Evolutionary conservation across 2,329 filamentous ascomycete genomes (phyloP), one percentile per base, ranked within the genome.

Genomic region (Davidsoniella australis): DNA sequence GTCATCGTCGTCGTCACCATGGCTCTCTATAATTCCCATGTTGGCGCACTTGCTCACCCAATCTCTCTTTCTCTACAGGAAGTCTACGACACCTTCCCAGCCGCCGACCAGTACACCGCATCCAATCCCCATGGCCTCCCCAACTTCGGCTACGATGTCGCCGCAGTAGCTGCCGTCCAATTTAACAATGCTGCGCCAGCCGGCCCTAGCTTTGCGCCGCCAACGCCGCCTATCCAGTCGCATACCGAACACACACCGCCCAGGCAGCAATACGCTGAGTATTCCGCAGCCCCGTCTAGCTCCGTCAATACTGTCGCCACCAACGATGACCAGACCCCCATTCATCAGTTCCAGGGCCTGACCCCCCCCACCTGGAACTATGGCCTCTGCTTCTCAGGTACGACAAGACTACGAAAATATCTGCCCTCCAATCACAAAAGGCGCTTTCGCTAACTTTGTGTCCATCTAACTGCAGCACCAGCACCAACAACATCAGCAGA

Each of bases 321-420:
- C 29, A 17, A 23, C n/a, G 39, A 40, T 4, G 40, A 43, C 20
- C 45, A 42, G 14, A 39, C 39, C 12, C 24, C 48, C 3, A 18
- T 50, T 14, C 20, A 41, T 14, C 33, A 37, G 20, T 50, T 51
- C 57, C 57, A 45, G 55, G 58, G 50, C 58, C 59, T 50, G 57
- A 47, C 47, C 55, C 55, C 50, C 47, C 55, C 55, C 50, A 50
- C 55, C 47, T 54, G 56, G 53, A 53, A 17, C 44, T 56, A 45
- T 45, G 46, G 41, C 46, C 54, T 54, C 52, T 57, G 54, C 53
- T 20, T 47, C 50, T 43, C 41, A n/a, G 20, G 23, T 24, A 10
- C 29, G 6, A 33, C 29, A 12, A 12, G 8, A 12, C 29, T 33
- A 33, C 29, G 6, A 33, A 23, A 23, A 23, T 23, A 23, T 23